Conservation (phyloP, 345 rosid species). For the Reutealis trisperma region DNA sequence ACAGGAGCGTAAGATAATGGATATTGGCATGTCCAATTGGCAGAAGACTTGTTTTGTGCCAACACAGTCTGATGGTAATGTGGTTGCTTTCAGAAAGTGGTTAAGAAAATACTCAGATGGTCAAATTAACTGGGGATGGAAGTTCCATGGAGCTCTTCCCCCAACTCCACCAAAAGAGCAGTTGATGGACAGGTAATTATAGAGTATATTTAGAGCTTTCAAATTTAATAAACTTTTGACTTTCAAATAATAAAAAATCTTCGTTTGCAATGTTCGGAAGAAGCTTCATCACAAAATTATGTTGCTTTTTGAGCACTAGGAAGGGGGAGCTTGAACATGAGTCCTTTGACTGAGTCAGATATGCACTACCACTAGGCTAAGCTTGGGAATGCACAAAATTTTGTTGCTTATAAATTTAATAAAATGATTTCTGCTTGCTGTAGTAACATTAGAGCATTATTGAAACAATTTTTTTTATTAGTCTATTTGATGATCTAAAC, state of each 20-base stretch:
- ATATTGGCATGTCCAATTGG: constrained; percentile 72
- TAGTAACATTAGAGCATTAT: neutral
- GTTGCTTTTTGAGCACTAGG: too few relatives aligned
- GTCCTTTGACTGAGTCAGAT: too few relatives aligned
- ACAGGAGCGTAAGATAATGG: constrained; percentile 83
- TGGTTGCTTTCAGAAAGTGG: constrained; percentile 82
- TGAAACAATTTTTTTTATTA: neutral
- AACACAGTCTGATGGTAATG: constrained; percentile 70
- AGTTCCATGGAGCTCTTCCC: constrained; percentile 61
- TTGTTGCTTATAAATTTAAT: too few relatives aligned
- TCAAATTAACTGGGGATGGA: constrained; percentile 74
- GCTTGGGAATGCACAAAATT: too few relatives aligned
- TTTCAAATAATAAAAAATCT: neutral
- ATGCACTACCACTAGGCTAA: too few relatives aligned
- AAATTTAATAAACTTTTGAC: neutral
- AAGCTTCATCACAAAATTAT: too few relatives aligned
- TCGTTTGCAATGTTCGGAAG: neutral
- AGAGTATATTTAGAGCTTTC: neutral
- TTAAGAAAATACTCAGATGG: constrained; percentile 62
- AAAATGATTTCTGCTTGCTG: neutral
- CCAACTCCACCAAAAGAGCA: constrained; percentile 76
- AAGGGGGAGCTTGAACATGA: neutral
- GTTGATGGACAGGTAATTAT: constrained; percentile 69
- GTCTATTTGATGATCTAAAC: neutral
- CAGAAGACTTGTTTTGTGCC: constrained; percentile 82